A percentile compares a stretch with the other conserved stretches of the same genome.
Evolutionary conservation across 768 basidiomycete genomes (phyloP).

Genomic region (Mycena haematopus): DNA sequence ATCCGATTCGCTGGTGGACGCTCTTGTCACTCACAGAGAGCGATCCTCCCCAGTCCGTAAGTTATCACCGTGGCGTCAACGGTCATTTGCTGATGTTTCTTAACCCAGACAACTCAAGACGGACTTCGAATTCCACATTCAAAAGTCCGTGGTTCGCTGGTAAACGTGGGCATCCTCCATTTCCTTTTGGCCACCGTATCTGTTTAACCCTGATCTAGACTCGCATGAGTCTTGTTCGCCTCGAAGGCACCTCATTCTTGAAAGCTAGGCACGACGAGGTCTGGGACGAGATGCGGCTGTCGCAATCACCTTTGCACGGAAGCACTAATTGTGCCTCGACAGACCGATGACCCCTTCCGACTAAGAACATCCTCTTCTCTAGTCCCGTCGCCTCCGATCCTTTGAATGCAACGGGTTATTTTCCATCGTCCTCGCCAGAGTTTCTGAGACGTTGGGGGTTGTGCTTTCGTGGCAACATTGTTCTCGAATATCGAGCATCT

Average conservation of each 20-base stretch:
- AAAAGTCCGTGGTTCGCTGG: not conserved
- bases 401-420: not conserved
- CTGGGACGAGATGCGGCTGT: not conserved
- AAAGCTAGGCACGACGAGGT: too few species aligned
- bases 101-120: too few species aligned
- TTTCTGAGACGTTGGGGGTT: not conserved
- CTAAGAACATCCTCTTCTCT: not conserved
- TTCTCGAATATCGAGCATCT: slow-evolving; percentile 1
- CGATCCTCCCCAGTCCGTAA: too few species aligned
- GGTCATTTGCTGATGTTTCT: too few species aligned
- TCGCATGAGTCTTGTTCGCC: too few species aligned
- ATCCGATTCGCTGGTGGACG: too few species aligned
- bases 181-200: too few species aligned
- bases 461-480: not conserved
- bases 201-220: too few species aligned
- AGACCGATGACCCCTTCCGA: not conserved
- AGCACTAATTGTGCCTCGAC: not conserved
- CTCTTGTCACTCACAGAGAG: too few species aligned
- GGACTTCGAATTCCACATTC: not conserved
- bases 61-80: too few species aligned
- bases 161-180: not conserved
- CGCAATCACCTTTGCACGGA: not conserved
- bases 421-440: not conserved
- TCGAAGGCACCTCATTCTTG: too few species aligned
- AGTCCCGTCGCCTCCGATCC: not conserved